Conservation (phyloP, 495 filamentous ascomycete genomes). For the Podospora didyma region DNA sequence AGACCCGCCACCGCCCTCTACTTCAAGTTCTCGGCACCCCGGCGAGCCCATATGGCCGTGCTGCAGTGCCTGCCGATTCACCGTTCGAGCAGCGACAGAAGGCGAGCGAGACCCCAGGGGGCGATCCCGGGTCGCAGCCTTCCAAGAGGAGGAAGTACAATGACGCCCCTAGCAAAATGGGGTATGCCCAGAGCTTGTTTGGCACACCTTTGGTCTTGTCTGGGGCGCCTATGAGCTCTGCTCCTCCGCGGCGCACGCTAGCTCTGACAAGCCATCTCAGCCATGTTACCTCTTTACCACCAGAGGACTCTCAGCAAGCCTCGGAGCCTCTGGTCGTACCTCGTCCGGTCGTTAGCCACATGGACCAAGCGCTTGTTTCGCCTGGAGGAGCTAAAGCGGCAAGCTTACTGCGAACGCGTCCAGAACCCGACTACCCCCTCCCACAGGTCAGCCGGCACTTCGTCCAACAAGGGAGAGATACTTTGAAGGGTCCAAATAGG, state of each 20-base stretch:
- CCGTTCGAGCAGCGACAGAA: constrained; percentile 48
- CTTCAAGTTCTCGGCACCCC: constrained; percentile 44
- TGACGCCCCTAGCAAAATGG: constrained; percentile 38
- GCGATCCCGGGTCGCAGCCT: constrained; percentile 17
- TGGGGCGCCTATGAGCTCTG: constrained; percentile 34
- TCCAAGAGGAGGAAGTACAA: constrained; percentile 36
- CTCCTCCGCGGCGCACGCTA: constrained; percentile 18
- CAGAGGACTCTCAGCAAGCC: neutral
- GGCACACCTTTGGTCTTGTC: constrained; percentile 45
- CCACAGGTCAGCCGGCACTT: too few species aligned
- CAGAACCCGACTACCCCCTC: neutral
- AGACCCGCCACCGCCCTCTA: constrained; percentile 40
- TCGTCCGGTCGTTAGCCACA: neutral
- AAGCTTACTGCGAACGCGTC: neutral
- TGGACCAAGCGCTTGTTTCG: neutral
- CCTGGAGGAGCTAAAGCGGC: neutral
- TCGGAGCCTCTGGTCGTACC: neutral
- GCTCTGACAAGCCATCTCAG: neutral
- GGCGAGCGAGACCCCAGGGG: constrained; percentile 8
- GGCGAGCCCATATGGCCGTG: constrained; percentile 48
- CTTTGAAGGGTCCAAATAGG: neutral
- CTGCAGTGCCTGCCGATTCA: constrained; percentile 40
- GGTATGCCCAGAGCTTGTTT: constrained; percentile 51
- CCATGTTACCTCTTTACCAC: constrained; percentile 4
- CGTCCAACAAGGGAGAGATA: neutral